Evolutionary conservation across 176 grass and related monocot species (phyloP).

Genomic region (Zizania latifolia): DNA sequence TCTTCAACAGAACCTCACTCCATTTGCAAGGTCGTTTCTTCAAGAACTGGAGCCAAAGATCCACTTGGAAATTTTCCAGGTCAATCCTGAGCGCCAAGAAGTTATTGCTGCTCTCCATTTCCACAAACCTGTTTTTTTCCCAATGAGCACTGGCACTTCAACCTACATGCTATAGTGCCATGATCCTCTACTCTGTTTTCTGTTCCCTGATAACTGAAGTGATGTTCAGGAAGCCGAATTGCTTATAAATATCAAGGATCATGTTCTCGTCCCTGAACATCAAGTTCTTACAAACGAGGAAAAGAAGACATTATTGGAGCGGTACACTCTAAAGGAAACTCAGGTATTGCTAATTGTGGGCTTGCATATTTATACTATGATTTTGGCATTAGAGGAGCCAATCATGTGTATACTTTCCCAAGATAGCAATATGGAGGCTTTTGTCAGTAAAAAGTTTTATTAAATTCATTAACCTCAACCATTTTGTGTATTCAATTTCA

Average conservation of each 20-base stretch:
- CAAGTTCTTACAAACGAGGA: conserved; percentile 79
- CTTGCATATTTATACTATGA: not conserved
- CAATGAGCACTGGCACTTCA: not conserved
- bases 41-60: conserved; percentile 64
- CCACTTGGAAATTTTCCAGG: conserved; percentile 85
- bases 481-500: conserved; percentile 13
- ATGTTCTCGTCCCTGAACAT: conserved; percentile 84
- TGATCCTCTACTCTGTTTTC: not conserved
- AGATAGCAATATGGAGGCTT: not conserved
- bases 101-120: not conserved
- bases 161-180: not conserved
- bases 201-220: conserved; percentile 31
- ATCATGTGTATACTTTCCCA: not conserved
- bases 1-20: conserved; percentile 85
- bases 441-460: too few relatives aligned
- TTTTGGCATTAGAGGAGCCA: not conserved
- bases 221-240: conserved; percentile 66
- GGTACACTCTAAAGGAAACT: conserved; percentile 87
- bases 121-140: not conserved
- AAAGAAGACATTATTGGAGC: conserved; percentile 80
- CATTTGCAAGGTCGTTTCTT: conserved; percentile 79
- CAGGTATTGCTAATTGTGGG: conserved; percentile 49
- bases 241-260: conserved; percentile 90
- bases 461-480: not conserved
- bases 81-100: conserved; percentile 10